A percentile compares a stretch with the other conserved stretches of the same genome.
Conservation (phyloP, 2,329 filamentous ascomycete species). For the Xylaria sp. region DNA sequence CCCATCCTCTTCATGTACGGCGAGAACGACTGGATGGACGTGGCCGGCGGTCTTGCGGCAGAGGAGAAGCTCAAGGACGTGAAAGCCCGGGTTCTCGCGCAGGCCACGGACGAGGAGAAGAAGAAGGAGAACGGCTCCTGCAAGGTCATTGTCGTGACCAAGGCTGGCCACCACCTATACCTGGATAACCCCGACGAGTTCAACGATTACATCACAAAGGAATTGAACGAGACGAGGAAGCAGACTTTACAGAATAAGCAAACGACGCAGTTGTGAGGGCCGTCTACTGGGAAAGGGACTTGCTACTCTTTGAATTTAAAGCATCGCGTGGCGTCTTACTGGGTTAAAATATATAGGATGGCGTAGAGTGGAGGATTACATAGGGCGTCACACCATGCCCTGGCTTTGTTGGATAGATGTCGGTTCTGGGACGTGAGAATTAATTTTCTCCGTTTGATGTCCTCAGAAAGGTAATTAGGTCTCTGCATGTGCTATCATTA, state of each 20-base stretch:
- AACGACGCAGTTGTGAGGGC: conserved; percentile 18
- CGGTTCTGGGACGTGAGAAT: neutral
- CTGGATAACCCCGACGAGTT: conserved; percentile 69
- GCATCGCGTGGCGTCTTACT: conserved; percentile 32
- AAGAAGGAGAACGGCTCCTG: conserved; percentile 79
- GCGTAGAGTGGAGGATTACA: neutral
- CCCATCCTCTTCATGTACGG: conserved; percentile 96
- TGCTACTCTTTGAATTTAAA: conserved; percentile 13
- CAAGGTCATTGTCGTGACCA: conserved; percentile 80
- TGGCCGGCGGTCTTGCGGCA: conserved; percentile 82
- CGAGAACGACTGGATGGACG: conserved; percentile 99
- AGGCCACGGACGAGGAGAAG: conserved; percentile 74
- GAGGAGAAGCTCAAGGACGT: conserved; percentile 81
- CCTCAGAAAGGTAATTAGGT: neutral
- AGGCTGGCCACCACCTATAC: conserved; percentile 69
- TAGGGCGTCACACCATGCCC: neutral
- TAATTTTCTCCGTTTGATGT: neutral
- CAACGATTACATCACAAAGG: conserved; percentile 62
- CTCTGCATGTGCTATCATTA: conserved; percentile 6
- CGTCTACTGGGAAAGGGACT: neutral
- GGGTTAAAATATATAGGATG: neutral
- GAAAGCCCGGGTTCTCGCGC: conserved; percentile 66
- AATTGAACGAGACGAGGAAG: conserved; percentile 62
- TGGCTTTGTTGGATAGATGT: conserved; percentile 5
- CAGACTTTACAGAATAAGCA: conserved; percentile 41